Base-by-base conservation (phyloP, 345 rosid species). In the Citrus inodora region DNA sequence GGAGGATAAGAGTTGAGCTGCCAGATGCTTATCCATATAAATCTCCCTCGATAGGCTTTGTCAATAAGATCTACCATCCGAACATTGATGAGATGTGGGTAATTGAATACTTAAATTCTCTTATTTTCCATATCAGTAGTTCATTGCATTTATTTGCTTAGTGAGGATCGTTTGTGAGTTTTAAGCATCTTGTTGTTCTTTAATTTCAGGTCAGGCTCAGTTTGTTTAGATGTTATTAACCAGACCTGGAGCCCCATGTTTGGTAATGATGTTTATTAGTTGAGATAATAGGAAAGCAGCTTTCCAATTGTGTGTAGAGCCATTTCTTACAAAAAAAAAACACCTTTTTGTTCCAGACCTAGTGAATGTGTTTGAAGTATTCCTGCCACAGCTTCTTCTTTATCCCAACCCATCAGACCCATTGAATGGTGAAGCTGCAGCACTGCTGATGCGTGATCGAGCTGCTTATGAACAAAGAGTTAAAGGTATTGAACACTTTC, bases 1-100 rank as follows among this genome's bases (percentile, higher is more conserved):
- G 99, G 98, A 95, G 84, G 93, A 86, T 93, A 64, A 91, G 92
- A 90, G 99, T 93, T 19, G 94, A 86, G 85, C 87, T 95, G 53
- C 96, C 98, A 37, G 97, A 92, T 84, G 96, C 94, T 82, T 95
- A 95, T 86, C 99, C 99, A 21, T 89, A 88, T 81, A 87, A 88
- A 85, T 85, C 89, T 84, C 95, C 93, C 24, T 85, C 89, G 1
- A 82, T 91, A 5, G 87, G 87, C 46, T 91, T 91, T 70, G 70
- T 85, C 64, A 89, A 87, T 76, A 88, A 91, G 87, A 93, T 95
- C 74, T 92, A 92, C 80, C 98, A 95, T 79, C 98, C 98, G 0
- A 95, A 95, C 80, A 89, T 89, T 5, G 93, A 89, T 85, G 95
- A 91, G 67, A 83, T 85, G 93, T 89, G 86, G 82, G 90, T 84